Evolutionary conservation across 768 basidiomycete species (phyloP).

Genomic region (Boletus eberwhitei): DNA sequence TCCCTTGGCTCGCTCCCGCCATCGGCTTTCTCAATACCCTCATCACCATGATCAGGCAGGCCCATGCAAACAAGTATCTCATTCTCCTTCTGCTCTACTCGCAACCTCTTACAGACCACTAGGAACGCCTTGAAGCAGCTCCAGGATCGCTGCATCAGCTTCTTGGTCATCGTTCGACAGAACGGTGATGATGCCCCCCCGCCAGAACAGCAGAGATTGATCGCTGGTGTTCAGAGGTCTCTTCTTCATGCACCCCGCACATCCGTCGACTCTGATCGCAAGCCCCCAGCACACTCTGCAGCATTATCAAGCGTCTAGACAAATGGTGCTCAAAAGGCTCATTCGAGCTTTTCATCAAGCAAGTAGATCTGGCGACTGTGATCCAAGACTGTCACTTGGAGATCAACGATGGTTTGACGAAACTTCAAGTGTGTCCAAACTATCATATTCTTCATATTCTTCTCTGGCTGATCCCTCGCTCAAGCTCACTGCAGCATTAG

Average conservation of each 20-base stretch:
- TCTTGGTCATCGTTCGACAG: constrained; percentile 40
- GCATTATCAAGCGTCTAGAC: constrained; percentile 41
- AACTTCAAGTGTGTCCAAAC: constrained; percentile 40
- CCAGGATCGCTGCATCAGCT: constrained; percentile 42
- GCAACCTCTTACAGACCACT: constrained; percentile 1
- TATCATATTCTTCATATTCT: background rate
- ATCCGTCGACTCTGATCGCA: constrained; percentile 7
- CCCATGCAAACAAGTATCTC: constrained; percentile 45
- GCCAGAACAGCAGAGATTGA: constrained; percentile 32
- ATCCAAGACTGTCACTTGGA: constrained; percentile 45
- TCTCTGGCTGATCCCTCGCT: constrained; percentile 3
- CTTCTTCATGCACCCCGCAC: background rate
- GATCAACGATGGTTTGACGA: constrained; percentile 44
- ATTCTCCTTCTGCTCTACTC: background rate
- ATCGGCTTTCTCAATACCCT: constrained; percentile 43
- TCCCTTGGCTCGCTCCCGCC: constrained; percentile 45
- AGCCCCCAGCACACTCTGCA: constrained; percentile 27
- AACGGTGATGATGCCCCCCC: constrained; percentile 26
- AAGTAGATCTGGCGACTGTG: constrained; percentile 40
- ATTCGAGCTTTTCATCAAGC: constrained; percentile 44
- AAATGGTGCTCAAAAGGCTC: constrained; percentile 40
- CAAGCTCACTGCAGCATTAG: constrained; percentile 45
- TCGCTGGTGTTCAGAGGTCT: constrained; percentile 33
- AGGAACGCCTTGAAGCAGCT: constrained; percentile 45
- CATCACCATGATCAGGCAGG: constrained; percentile 45